Evolutionary conservation across 805 yeast species (phyloP).

Genomic region (Metschnikowia colocasiae): DNA sequence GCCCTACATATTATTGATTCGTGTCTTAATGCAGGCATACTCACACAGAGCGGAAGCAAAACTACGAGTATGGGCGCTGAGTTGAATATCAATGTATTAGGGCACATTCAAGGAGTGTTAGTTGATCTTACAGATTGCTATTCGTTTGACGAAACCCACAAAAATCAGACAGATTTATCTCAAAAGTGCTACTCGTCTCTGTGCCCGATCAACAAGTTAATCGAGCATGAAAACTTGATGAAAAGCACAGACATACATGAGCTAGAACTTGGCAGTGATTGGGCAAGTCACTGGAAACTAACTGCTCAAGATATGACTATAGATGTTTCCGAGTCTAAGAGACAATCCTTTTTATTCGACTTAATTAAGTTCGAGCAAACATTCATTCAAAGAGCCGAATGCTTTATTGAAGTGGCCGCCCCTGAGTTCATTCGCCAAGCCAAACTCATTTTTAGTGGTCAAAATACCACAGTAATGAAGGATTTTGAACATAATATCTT

Average conservation of each 20-base stretch:
- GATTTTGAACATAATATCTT: slow-evolving; percentile 59
- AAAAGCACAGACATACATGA: slow-evolving; percentile 20
- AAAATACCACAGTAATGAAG: slow-evolving; percentile 24
- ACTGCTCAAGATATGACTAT: slow-evolving; percentile 51
- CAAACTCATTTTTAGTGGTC: slow-evolving; percentile 20
- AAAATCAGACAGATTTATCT: slow-evolving; percentile 5
- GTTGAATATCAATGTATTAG: slow-evolving; percentile 11
- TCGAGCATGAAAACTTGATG: slow-evolving; percentile 18
- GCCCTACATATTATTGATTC: slow-evolving; percentile 47
- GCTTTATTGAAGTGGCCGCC: slow-evolving; percentile 51
- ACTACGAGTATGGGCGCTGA: background rate
- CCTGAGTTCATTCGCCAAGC: slow-evolving; percentile 38
- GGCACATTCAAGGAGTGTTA: slow-evolving; percentile 37
- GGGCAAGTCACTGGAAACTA: slow-evolving; percentile 67
- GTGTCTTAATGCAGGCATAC: slow-evolving; percentile 39
- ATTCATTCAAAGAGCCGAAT: slow-evolving; percentile 62
- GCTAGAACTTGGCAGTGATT: slow-evolving; percentile 42
- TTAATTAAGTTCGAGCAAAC: slow-evolving; percentile 67
- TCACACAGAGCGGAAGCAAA: background rate
- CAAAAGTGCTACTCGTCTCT: slow-evolving; percentile 30
- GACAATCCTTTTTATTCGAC: slow-evolving; percentile 76
- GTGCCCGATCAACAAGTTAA: slow-evolving; percentile 27
- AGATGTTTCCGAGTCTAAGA: slow-evolving; percentile 50
- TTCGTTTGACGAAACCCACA: slow-evolving; percentile 24
- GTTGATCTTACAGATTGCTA: slow-evolving; percentile 47